Conservation (phyloP, 225 moss, liverwort and hornwort species). For the Antitrichia curtipendula region DNA sequence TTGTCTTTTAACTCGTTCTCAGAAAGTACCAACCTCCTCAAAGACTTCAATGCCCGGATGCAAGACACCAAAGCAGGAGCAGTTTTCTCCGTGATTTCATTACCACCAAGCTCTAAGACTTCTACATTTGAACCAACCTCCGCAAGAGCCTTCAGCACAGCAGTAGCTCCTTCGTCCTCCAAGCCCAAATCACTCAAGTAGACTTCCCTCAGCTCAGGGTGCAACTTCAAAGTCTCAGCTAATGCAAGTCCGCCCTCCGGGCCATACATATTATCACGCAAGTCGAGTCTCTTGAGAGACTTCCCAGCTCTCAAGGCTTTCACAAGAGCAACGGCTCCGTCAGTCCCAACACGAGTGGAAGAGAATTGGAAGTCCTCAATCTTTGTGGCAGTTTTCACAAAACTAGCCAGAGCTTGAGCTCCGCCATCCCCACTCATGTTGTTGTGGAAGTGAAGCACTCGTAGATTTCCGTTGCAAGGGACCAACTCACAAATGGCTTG, state of each 20-base stretch:
- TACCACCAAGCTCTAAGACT: slow-evolving; percentile 62
- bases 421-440: slow-evolving; percentile 92
- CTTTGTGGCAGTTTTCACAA: slow-evolving; percentile 40
- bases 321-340: slow-evolving; percentile 58
- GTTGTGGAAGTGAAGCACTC: slow-evolving; percentile 74
- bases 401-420: slow-evolving; percentile 46
- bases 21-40: slow-evolving; percentile 43
- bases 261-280: slow-evolving; percentile 90
- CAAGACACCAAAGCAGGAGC: slow-evolving; percentile 44
- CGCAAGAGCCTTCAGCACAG: slow-evolving; percentile 41
- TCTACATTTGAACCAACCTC: slow-evolving; percentile 39
- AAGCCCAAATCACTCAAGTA: slow-evolving; percentile 63
- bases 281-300: slow-evolving; percentile 48
- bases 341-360: slow-evolving; percentile 60
- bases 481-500: slow-evolving; percentile 64
- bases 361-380: slow-evolving; percentile 77
- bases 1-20: slow-evolving; percentile 74
- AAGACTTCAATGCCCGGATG: slow-evolving; percentile 28
- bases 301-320: slow-evolving; percentile 47
- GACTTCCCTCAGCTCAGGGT: slow-evolving; percentile 49
- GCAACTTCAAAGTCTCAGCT: slow-evolving; percentile 35
- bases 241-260: slow-evolving; percentile 62
- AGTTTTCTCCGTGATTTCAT: slow-evolving; percentile 49
- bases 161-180: slow-evolving; percentile 59
- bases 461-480: slow-evolving; percentile 20